phyloP scores from a whole-genome alignment of 192 early-diverging fungal genomes.

The Jimgerdemannia flammicorona region DNA sequence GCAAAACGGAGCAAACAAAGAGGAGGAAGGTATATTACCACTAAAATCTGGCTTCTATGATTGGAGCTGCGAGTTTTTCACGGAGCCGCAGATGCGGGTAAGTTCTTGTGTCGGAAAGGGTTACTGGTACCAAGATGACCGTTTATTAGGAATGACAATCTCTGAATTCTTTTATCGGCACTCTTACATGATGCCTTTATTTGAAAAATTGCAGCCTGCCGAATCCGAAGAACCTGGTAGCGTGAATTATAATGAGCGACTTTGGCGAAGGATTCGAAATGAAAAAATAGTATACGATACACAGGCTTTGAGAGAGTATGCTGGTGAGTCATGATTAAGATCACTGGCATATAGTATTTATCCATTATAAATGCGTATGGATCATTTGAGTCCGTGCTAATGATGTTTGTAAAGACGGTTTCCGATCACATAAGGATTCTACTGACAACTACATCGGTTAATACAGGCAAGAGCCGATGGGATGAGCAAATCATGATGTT shows the following conservation, averaged over 20 bases:
- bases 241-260: conserved; percentile 64
- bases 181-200: too few species aligned
- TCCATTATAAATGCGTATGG: background rate
- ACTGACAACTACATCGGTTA: background rate
- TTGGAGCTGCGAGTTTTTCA: conserved; percentile 86
- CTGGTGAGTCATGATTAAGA: conserved; percentile 31
- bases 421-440: conserved; percentile 1
- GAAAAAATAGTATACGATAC: conserved; percentile 53
- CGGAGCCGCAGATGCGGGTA: conserved; percentile 84
- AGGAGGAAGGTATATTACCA: conserved; percentile 41
- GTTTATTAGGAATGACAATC: conserved; percentile 7
- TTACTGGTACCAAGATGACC: background rate
- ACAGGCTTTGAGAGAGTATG: conserved; percentile 44
- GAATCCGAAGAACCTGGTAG: conserved; percentile 83
- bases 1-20: background rate
- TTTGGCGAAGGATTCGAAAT: conserved; percentile 71
- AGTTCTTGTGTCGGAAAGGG: background rate
- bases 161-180: conserved; percentile 6
- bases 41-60: conserved; percentile 71
- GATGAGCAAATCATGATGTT: conserved; percentile 46
- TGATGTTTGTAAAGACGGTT: background rate
- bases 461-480: conserved; percentile 52
- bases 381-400: too few species aligned
- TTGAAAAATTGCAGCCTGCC: conserved; percentile 34
- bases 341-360: background rate